Evolutionary conservation across 129 eudicot species (phyloP).

Genomic region (Mikania micrantha): DNA sequence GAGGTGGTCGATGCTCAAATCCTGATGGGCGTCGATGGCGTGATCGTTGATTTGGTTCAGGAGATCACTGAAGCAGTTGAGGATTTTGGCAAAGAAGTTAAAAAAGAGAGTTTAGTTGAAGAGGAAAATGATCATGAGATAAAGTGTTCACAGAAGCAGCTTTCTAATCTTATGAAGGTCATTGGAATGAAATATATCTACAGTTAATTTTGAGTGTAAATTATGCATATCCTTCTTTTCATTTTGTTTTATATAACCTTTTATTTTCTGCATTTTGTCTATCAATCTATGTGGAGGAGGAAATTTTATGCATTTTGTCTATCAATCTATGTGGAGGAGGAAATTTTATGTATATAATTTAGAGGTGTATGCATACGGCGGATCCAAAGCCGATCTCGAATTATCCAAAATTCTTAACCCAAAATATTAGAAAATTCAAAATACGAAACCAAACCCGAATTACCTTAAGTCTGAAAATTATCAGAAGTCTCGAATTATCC

Average conservation of each 20-base stretch:
- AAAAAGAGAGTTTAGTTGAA: not conserved
- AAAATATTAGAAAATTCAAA: no score
- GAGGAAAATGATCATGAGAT: slow-evolving; percentile 15
- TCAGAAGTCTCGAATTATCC: no score
- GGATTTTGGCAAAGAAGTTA: slow-evolving; percentile 15
- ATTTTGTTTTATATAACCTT: not conserved
- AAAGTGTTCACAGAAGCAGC: slow-evolving; percentile 31
- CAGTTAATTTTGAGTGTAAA: not conserved
- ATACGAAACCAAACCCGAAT: no score
- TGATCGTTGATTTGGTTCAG: slow-evolving; percentile 62
- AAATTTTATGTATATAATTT: not conserved
- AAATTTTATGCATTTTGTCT: not conserved
- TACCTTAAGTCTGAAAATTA: no score
- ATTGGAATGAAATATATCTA: slow-evolving; percentile 9
- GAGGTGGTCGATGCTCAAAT: slow-evolving; percentile 68
- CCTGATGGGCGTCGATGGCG: slow-evolving; percentile 77
- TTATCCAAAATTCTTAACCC: no score
- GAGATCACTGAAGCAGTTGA: slow-evolving; percentile 50
- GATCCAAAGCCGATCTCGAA: no score
- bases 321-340: not conserved
- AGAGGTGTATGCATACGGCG: no score
- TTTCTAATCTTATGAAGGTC: slow-evolving; percentile 45
- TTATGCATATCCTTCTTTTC: not conserved
- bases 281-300: not conserved
- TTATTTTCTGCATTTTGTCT: not conserved